phyloP scores from a whole-genome alignment of 805 yeast genomes.

The Pachysolen tannophilus region DNA sequence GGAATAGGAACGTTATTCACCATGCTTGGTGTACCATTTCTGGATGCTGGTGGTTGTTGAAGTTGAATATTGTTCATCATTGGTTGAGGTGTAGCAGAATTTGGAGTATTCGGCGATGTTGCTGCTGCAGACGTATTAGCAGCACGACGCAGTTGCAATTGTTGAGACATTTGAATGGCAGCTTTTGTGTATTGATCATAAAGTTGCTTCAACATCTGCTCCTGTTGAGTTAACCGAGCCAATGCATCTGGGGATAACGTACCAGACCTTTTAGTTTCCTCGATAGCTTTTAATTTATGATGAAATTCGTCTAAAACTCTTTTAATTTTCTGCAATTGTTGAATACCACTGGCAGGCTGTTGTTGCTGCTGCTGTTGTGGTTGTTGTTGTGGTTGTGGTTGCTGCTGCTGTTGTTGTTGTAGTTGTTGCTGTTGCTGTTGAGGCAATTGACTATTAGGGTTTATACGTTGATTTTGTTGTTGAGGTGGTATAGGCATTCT shows the following conservation, averaged over 20 bases:
- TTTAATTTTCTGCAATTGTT: constrained; percentile 32
- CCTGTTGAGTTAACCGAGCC: constrained; percentile 37
- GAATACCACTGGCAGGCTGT: constrained; percentile 13
- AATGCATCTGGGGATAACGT: constrained; percentile 36
- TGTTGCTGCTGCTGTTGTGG: constrained; percentile 24
- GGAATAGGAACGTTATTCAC: too few species aligned
- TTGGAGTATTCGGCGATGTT: constrained; percentile 6
- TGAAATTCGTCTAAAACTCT: constrained; percentile 40
- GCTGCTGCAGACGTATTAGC: constrained; percentile 7
- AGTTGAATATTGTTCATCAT: constrained; percentile 1
- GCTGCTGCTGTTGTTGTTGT: constrained; percentile 12
- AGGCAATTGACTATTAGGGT: constrained; percentile 13
- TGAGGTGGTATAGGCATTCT: too few species aligned
- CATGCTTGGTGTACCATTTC: too few species aligned
- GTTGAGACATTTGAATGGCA: constrained; percentile 38
- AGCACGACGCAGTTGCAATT: constrained; percentile 18
- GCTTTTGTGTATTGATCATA: constrained; percentile 42
- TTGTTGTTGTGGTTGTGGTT: constrained; percentile 13
- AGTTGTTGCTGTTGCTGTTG: constrained; percentile 15
- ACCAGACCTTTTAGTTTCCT: constrained; percentile 36
- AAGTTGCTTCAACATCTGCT: constrained; percentile 36
- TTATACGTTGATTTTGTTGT: constrained; percentile 11
- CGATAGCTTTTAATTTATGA: constrained; percentile 41
- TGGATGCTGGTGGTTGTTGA: constrained; percentile 11
- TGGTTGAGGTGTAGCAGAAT: constrained; percentile 2